Percentiles rank a stretch among this genome's conserved stretches.
Evolutionary conservation across 306 rosid genomes (phyloP).

Genomic region (Amphicarpaea edgeworthii): DNA sequence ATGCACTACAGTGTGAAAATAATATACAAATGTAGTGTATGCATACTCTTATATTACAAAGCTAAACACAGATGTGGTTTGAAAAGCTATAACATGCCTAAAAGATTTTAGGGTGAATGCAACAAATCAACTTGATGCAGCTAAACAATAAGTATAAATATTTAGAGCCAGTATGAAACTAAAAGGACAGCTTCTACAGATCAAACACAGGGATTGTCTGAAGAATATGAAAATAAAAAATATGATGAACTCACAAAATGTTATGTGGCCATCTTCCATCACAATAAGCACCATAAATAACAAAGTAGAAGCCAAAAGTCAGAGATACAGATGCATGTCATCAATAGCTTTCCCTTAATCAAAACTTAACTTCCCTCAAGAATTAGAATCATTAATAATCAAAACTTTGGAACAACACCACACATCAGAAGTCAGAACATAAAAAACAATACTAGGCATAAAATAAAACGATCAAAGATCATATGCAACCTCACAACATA

Average conservation of each 20-base stretch:
- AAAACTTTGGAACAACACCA: conserved; percentile 13
- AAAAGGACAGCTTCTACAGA: background rate
- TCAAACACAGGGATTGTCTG: background rate
- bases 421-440: conserved; percentile 1
- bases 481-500: conserved; percentile 11
- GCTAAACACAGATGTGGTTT: background rate
- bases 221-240: background rate
- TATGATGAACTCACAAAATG: background rate
- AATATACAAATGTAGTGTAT: background rate
- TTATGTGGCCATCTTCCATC: conserved; percentile 1
- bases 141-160: background rate
- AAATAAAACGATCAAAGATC: background rate
- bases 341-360: background rate
- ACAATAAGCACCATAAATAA: conserved; percentile 26
- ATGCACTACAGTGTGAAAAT: background rate
- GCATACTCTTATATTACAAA: background rate
- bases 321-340: background rate
- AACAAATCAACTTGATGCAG: conserved; percentile 8
- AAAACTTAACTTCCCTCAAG: background rate
- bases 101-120: conserved; percentile 2
- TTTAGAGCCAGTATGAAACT: conserved; percentile 14
- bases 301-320: conserved; percentile 1
- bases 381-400: background rate
- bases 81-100: background rate
- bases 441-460: background rate